A percentile compares a stretch with the other conserved stretches of the same genome.
phyloP scores from a whole-genome alignment of 2,329 filamentous ascomycete genomes.

The Leptographium procerum region DNA sequence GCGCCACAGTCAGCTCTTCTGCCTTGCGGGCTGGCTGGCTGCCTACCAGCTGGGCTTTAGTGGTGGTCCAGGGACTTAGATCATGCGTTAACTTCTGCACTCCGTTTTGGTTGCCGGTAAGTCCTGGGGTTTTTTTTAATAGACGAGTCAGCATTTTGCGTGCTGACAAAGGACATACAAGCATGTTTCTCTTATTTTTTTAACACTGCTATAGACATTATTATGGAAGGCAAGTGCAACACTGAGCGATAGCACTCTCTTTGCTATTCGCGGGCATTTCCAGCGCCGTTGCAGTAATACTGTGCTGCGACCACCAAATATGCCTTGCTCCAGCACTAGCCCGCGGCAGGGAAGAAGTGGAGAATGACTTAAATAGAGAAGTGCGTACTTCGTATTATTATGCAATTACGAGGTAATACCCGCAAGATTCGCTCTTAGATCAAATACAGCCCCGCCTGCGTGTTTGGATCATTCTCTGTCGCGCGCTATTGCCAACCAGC shows the following conservation, averaged over 20 bases:
- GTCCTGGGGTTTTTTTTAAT: too few species aligned
- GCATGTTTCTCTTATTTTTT: too few species aligned
- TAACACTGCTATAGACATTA: too few species aligned
- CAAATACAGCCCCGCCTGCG: background rate
- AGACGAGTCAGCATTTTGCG: too few species aligned
- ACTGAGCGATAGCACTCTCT: too few species aligned
- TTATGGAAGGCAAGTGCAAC: too few species aligned
- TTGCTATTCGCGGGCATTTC: background rate
- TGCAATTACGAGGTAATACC: background rate
- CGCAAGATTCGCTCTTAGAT: too few species aligned
- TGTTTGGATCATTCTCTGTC: background rate
- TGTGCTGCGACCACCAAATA: background rate
- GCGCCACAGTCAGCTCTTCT: background rate
- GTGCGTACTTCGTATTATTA: background rate
- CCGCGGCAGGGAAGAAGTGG: background rate
- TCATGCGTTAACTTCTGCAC: too few species aligned
- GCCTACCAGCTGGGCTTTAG: background rate
- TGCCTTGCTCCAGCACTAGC: background rate
- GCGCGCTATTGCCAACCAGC: background rate
- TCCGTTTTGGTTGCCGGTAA: too few species aligned
- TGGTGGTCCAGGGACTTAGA: too few species aligned
- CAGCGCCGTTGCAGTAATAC: background rate
- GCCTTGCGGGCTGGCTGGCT: background rate
- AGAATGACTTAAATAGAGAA: background rate
- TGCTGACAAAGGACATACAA: too few species aligned